Conservation (phyloP, 208 protist species). For the Leishmania braziliensis region DNA sequence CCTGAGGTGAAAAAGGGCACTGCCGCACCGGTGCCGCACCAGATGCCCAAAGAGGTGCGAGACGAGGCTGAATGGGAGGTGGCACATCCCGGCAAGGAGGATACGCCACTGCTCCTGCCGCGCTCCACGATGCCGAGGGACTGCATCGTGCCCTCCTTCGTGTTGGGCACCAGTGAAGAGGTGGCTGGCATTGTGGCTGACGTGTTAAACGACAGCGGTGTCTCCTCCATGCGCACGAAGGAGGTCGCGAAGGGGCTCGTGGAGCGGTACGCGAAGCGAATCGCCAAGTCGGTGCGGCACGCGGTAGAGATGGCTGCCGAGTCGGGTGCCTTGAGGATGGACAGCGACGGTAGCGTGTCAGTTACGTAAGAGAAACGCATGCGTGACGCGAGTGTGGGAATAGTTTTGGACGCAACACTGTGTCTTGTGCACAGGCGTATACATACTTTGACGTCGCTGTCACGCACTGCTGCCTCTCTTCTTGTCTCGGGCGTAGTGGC, state of each 20-base stretch:
- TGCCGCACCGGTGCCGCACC: background rate
- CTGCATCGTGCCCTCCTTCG: conserved; percentile 62
- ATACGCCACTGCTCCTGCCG: conserved; percentile 42
- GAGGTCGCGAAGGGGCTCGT: conserved; percentile 58
- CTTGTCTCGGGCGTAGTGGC: background rate
- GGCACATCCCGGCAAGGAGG: conserved; percentile 17
- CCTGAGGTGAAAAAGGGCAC: background rate
- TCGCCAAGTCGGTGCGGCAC: conserved; percentile 59
- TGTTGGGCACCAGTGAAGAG: conserved; percentile 55
- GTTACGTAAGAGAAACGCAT: background rate
- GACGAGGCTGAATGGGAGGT: background rate
- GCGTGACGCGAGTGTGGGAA: background rate
- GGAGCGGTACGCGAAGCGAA: conserved; percentile 55
- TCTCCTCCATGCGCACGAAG: conserved; percentile 38
- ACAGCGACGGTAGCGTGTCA: conserved; percentile 44
- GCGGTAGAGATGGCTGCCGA: conserved; percentile 47
- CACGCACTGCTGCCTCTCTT: background rate
- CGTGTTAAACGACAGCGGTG: conserved; percentile 39
- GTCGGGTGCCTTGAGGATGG: conserved; percentile 39
- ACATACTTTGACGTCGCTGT: background rate
- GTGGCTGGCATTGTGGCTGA: conserved; percentile 57
- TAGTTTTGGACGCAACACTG: background rate
- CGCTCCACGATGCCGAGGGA: conserved; percentile 42
- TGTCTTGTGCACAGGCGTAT: background rate
- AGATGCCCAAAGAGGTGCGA: background rate